phyloP scores from a whole-genome alignment of 345 rosid species.

The Lumnitzera racemosa region DNA sequence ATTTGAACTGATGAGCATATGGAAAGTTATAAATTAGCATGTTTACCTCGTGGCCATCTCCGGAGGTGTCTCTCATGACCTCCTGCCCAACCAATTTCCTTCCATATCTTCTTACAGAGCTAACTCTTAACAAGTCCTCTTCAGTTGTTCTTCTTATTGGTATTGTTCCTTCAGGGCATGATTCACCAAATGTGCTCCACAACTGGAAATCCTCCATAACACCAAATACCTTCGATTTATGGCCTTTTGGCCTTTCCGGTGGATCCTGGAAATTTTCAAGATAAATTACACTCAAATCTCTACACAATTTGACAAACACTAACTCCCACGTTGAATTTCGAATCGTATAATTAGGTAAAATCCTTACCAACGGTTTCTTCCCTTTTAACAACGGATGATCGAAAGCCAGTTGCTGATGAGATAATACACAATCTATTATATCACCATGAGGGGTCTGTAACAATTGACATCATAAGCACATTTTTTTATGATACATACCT shows the following conservation, averaged over 20 bases:
- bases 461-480: neutral
- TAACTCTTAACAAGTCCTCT: conserved; percentile 75
- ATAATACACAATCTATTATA: conserved; percentile 64
- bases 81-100: conserved; percentile 46
- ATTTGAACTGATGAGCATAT: too few species aligned
- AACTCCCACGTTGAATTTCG: too few species aligned
- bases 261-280: conserved; percentile 38
- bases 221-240: conserved; percentile 15
- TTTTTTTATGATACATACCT: neutral
- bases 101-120: conserved; percentile 57
- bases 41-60: conserved; percentile 89
- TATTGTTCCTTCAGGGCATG: conserved; percentile 84
- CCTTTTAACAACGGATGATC: conserved; percentile 80
- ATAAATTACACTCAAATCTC: too few species aligned
- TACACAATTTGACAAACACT: too few species aligned
- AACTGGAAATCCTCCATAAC: conserved; percentile 46
- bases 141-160: conserved; percentile 93
- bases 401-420: conserved; percentile 84
- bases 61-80: conserved; percentile 66
- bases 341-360: neutral
- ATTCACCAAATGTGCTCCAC: conserved; percentile 72
- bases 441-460: conserved; percentile 90
- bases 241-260: conserved; percentile 61
- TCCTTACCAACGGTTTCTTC: conserved; percentile 53
- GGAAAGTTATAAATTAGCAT: neutral